Conservation (phyloP, 371 early-diverging fungal genomes). For the Vairimorpha ceranae region DNA sequence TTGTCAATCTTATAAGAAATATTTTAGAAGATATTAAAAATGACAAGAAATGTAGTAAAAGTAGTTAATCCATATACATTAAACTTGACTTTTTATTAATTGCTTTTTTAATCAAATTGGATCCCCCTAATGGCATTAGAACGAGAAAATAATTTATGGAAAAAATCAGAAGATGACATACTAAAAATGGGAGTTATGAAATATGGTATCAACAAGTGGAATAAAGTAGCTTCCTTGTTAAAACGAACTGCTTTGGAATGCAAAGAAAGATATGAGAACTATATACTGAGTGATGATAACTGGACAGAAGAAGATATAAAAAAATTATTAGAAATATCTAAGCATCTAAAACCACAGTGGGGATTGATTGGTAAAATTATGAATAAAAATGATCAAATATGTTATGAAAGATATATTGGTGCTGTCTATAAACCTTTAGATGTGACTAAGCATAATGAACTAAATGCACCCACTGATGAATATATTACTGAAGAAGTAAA, state of each 20-base stretch:
- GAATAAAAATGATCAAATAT: constrained; percentile 19
- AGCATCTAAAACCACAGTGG: constrained; percentile 30
- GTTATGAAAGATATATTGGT: constrained; percentile 36
- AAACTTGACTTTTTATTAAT: too few species aligned
- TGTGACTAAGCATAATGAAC: constrained; percentile 24
- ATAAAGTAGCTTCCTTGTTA: constrained; percentile 30
- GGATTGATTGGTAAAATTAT: constrained; percentile 18
- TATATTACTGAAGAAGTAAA: background rate
- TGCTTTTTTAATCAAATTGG: too few species aligned
- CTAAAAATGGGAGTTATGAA: constrained; percentile 40
- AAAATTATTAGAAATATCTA: constrained; percentile 5
- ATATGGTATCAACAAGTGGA: constrained; percentile 45
- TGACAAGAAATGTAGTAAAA: background rate
- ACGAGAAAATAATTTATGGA: constrained; percentile 25
- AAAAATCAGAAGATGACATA: constrained; percentile 32
- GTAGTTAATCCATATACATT: background rate
- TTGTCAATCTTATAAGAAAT: background rate
- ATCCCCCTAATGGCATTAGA: constrained; percentile 16
- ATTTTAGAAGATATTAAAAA: constrained; percentile 1
- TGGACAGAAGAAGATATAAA: constrained; percentile 26
- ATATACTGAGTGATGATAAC: background rate
- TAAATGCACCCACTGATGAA: constrained; percentile 3
- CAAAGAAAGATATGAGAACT: constrained; percentile 15
- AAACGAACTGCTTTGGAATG: constrained; percentile 26
- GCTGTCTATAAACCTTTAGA: constrained; percentile 12